Percentiles rank a stretch among this genome's conserved stretches.
Evolutionary conservation across 768 basidiomycete species (phyloP).

Genomic region (Coprinellus aureogranulatus): DNA sequence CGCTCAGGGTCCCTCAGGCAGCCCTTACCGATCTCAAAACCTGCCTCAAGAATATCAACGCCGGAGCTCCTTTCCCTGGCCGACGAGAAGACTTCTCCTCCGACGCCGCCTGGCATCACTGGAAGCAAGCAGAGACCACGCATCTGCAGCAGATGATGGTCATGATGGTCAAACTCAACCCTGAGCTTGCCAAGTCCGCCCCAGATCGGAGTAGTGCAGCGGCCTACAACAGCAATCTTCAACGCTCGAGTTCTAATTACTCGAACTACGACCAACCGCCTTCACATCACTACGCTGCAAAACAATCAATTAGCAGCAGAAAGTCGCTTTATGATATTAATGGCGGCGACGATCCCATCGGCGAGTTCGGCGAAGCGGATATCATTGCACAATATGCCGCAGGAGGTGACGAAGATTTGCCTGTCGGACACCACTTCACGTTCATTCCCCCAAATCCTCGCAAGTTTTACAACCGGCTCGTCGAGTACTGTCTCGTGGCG

Average conservation of each 20-base stretch:
- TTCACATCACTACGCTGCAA: slow-evolving; percentile 11
- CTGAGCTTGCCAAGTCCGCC: slow-evolving; percentile 79
- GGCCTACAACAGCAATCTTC: slow-evolving; percentile 33
- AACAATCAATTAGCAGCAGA: slow-evolving; percentile 61
- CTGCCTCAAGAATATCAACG: slow-evolving; percentile 88
- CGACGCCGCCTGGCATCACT: slow-evolving; percentile 80
- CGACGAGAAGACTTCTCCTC: slow-evolving; percentile 82
- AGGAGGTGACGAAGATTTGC: slow-evolving; percentile 61
- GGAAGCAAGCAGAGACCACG: slow-evolving; percentile 78
- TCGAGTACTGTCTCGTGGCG: slow-evolving; percentile 76
- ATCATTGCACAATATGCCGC: slow-evolving; percentile 8
- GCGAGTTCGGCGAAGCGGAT: slow-evolving; percentile 32
- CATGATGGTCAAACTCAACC: slow-evolving; percentile 80
- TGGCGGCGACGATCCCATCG: slow-evolving; percentile 23
- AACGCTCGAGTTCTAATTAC: slow-evolving; percentile 2
- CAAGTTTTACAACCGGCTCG: slow-evolving; percentile 79
- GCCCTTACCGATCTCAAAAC: slow-evolving; percentile 89
- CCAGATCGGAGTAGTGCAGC: slow-evolving; percentile 43
- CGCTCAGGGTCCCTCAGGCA: slow-evolving; percentile 45
- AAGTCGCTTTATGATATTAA: slow-evolving; percentile 49
- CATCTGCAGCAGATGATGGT: slow-evolving; percentile 87
- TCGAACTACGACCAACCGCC: slow-evolving; percentile 23
- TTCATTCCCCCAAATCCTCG: slow-evolving; percentile 89
- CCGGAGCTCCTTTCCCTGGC: slow-evolving; percentile 79
- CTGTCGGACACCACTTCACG: slow-evolving; percentile 75